Percentiles rank a stretch among this genome's conserved stretches.
Evolutionary conservation across 2,329 filamentous ascomycete species (phyloP).

Genomic region (Fusarium sp.): DNA sequence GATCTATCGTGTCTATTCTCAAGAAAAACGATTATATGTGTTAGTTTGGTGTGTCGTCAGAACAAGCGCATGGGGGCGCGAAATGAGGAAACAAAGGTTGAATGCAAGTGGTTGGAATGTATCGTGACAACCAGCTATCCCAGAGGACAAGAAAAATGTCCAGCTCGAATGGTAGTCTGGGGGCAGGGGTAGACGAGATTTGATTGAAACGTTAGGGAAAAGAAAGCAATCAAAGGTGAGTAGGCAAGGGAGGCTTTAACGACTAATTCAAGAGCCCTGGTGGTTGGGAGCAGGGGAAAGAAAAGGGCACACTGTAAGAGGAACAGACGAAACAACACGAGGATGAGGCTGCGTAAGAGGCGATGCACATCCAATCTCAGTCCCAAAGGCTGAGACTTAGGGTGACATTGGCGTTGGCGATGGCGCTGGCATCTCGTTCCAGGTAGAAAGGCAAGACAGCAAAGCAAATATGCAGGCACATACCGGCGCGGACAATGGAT

Average conservation of each 20-base stretch:
- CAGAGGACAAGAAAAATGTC: constrained; percentile 28
- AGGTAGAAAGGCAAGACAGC: constrained; percentile 20
- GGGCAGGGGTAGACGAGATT: constrained; percentile 40
- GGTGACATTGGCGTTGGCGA: constrained; percentile 15
- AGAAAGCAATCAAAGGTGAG: constrained; percentile 10
- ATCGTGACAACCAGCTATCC: constrained; percentile 42
- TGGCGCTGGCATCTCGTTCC: constrained; percentile 9
- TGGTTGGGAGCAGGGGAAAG: constrained; percentile 27
- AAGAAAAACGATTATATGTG: constrained; percentile 25
- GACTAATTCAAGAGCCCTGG: constrained; percentile 28
- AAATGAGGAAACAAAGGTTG: constrained; percentile 36
- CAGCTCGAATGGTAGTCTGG: constrained; percentile 40
- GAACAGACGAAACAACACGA: constrained; percentile 22
- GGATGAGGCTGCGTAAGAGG: constrained; percentile 36
- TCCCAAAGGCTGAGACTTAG: constrained; percentile 19
- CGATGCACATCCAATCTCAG: constrained; percentile 21
- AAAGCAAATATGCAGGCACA: constrained; percentile 51
- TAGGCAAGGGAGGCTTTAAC: constrained; percentile 28
- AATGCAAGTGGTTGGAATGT: constrained; percentile 48
- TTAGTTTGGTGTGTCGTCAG: constrained; percentile 40
- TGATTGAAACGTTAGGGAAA: constrained; percentile 41
- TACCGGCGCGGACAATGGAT: constrained; percentile 72
- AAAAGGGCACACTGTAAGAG: constrained; percentile 17
- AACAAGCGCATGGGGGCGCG: constrained; percentile 23
- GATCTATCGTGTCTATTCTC: constrained; percentile 86